A percentile compares a stretch with the other conserved stretches of the same genome.
These are phyloP conservation scores for Cyclotella choctawhatcheeana DNA, from an alignment of 108 stramenopile genomes.

Conservation along the genomic window DNA sequence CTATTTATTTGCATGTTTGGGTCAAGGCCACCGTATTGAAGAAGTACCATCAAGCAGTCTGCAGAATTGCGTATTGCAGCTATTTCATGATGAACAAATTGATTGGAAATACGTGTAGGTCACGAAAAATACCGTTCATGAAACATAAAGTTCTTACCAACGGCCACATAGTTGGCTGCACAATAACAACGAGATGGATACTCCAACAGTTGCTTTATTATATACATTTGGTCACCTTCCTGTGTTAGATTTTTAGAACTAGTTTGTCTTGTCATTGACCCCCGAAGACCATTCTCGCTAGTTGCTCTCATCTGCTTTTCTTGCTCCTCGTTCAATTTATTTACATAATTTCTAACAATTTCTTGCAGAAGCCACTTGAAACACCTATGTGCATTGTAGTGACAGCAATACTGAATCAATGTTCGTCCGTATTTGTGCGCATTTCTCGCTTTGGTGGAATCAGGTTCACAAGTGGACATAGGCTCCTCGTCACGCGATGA, in stretches of 20 bases:
- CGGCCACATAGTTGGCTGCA: conserved; percentile 34
- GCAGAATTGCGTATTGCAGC: conserved; percentile 42
- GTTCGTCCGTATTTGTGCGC: conserved; percentile 38
- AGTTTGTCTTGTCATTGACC: background rate
- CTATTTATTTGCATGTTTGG: conserved; percentile 33
- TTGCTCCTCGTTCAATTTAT: conserved; percentile 10
- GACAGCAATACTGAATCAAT: conserved; percentile 48
- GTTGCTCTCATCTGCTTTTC: background rate
- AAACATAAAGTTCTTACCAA: conserved; percentile 14
- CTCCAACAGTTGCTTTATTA: conserved; percentile 35
- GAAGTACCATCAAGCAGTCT: conserved; percentile 26
- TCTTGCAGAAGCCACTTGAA: conserved; percentile 42
- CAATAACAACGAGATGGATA: conserved; percentile 35
- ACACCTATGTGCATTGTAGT: conserved; percentile 42
- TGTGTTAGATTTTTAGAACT: background rate
- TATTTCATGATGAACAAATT: background rate
- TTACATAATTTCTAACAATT: conserved; percentile 24
- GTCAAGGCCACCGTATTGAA: conserved; percentile 38
- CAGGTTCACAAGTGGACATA: no score
- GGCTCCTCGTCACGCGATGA: no score
- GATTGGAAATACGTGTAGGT: background rate
- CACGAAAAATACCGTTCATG: background rate
- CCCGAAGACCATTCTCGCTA: background rate
- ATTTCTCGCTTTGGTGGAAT: background rate
- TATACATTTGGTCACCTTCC: conserved; percentile 3